Evolutionary conservation across 1,284 basidiomycete genomes (phyloP), one percentile per base, ranked within the genome.

Genomic region (Leccinum fuscescens): DNA sequence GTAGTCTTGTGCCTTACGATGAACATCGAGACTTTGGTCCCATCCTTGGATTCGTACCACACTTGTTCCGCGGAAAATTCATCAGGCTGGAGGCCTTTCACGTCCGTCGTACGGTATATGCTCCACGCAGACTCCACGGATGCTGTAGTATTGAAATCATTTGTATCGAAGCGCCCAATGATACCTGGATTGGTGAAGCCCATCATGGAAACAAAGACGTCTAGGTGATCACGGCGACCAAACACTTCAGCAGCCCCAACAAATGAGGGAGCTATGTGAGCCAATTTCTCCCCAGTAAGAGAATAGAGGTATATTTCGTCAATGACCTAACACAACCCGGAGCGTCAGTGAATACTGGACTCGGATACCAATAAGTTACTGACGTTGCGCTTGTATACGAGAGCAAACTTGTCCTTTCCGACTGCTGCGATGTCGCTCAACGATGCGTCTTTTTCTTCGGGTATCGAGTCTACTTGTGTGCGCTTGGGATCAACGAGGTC

Each of bases 1-100:
- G 88, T 90, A 22, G 80, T 81, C 71, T 90, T 90, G 69, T 89
- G 89, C 55, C 86, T 82, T 31, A 94, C 91, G 60, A 95, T 82
- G 70, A 94, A 95, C 91, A 95, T 93, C 2, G 93, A 92, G 35
- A 95, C 80, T 55, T 80, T 82, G 2, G 92, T 94, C 0, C 92
- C 91, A 68, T 95, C 93, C 72, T 90, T 90, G 74, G 86, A 88
- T 20, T 78, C 72, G 67, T 88, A 93, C 86, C 91, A 93, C 9
- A 91, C 85, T 75, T 94, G 93, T 65, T 84, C 81, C 29, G 85
- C 81, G 8, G 84, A 79, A 69, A 93, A 95, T 55, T 94, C 90
- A 4, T 88, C 81, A 1, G 85, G 79, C 56, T 83, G 79, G 56
- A 95, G 77, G 1, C 90, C 90, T 7, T 80, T 80, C 11, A 93